A percentile compares a stretch with the other conserved stretches of the same genome.
Evolutionary conservation across 2,329 filamentous ascomycete genomes (phyloP).

Genomic region (Colletotrichum melonis): DNA sequence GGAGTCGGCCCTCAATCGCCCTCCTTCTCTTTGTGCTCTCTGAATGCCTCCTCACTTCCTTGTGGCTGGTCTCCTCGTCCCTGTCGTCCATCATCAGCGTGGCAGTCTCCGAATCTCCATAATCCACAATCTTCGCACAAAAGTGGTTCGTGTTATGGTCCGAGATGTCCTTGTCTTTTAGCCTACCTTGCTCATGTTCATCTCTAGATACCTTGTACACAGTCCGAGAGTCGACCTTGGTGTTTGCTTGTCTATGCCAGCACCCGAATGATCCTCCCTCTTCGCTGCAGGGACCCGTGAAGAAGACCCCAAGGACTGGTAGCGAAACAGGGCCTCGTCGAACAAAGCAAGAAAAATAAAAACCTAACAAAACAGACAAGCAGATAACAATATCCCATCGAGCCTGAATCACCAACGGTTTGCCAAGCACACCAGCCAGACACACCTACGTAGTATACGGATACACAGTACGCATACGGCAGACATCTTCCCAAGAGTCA

Average conservation of each 20-base stretch:
- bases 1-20: neutral
- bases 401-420: slow-evolving; percentile 22
- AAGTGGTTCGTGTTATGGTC: neutral
- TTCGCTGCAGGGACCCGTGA: slow-evolving; percentile 12
- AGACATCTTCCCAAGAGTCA: slow-evolving; percentile 7
- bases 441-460: neutral
- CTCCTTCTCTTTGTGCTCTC: neutral
- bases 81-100: neutral
- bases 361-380: neutral
- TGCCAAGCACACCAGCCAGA: slow-evolving; percentile 15
- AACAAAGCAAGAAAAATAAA: neutral
- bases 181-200: neutral
- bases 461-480: too few relatives aligned
- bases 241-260: neutral
- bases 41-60: neutral
- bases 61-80: neutral
- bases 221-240: neutral
- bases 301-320: neutral
- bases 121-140: neutral
- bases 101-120: neutral
- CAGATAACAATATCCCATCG: slow-evolving; percentile 10
- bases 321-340: neutral
- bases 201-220: neutral
- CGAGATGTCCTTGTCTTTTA: neutral
- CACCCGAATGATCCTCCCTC: neutral